These are phyloP conservation scores for Rosa lucieae DNA, from an alignment of 306 rosid genomes.

Conservation along the genomic window DNA sequence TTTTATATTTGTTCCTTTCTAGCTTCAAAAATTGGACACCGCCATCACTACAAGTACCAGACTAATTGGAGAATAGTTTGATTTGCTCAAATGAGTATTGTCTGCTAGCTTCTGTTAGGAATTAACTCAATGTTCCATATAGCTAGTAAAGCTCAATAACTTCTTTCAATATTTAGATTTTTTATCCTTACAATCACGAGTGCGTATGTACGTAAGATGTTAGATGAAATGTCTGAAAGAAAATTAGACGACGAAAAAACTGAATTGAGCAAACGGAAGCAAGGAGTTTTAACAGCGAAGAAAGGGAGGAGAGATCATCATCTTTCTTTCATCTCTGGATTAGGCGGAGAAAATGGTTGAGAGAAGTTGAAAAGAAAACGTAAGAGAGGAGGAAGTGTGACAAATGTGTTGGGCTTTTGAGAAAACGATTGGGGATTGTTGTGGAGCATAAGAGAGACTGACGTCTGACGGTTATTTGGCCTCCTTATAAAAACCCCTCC, in stretches of 20 bases:
- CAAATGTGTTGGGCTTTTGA: conserved; percentile 9
- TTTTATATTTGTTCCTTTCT: conserved; percentile 7
- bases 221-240: not conserved
- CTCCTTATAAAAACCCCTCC: no score
- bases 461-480: not conserved
- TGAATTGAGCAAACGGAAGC: not conserved
- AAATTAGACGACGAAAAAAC: not conserved
- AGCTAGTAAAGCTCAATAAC: not conserved
- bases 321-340: not conserved
- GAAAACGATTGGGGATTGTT: not conserved
- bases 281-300: not conserved
- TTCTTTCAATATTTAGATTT: not conserved
- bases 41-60: no score
- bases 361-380: not conserved
- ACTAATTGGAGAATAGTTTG: no score
- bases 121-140: not conserved
- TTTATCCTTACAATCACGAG: not conserved
- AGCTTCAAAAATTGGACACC: not conserved
- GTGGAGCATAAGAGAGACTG: no score
- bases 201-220: not conserved
- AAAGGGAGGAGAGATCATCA: not conserved
- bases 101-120: no score
- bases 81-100: no score
- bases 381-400: not conserved
- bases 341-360: not conserved